Conservation (phyloP, 495 filamentous ascomycete genomes). For the Xylaria bambusicola region DNA sequence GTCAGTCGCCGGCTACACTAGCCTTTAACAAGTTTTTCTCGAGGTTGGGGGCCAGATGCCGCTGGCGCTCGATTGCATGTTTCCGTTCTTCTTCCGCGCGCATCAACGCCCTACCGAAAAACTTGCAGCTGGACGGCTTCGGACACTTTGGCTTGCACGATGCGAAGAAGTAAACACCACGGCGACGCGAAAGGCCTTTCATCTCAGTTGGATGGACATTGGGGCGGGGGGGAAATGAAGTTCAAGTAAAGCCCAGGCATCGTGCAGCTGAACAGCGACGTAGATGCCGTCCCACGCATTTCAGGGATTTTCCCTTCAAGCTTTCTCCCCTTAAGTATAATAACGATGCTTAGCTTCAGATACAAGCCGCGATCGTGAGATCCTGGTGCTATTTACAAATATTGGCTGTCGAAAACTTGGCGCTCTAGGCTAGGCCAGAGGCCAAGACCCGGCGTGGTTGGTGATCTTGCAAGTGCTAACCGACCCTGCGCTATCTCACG, state of each 20-base stretch:
- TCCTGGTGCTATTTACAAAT: not conserved
- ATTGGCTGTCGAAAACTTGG: not conserved
- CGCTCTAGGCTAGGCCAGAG: not conserved
- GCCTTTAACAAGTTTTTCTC: not conserved
- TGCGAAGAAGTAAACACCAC: not conserved
- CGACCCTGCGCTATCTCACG: not conserved
- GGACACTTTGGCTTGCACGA: not conserved
- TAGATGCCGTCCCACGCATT: too few species aligned
- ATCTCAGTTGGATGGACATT: too few species aligned
- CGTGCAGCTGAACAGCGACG: too few species aligned
- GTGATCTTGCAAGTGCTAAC: not conserved
- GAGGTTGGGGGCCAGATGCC: not conserved
- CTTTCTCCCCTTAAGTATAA: too few species aligned
- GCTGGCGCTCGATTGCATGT: not conserved
- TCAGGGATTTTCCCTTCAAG: too few species aligned
- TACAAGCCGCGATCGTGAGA: too few species aligned
- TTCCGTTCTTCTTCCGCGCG: not conserved
- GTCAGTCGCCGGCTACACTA: not conserved
- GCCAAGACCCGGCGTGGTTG: too few species aligned
- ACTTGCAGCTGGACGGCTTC: not conserved
- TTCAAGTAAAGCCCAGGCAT: too few species aligned
- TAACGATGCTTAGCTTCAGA: too few species aligned
- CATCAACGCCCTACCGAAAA: not conserved
- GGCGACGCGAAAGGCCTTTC: not conserved
- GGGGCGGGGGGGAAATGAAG: too few species aligned